Conservation (phyloP, 495 filamentous ascomycete genomes). For the Talaromyces wortmannii region DNA sequence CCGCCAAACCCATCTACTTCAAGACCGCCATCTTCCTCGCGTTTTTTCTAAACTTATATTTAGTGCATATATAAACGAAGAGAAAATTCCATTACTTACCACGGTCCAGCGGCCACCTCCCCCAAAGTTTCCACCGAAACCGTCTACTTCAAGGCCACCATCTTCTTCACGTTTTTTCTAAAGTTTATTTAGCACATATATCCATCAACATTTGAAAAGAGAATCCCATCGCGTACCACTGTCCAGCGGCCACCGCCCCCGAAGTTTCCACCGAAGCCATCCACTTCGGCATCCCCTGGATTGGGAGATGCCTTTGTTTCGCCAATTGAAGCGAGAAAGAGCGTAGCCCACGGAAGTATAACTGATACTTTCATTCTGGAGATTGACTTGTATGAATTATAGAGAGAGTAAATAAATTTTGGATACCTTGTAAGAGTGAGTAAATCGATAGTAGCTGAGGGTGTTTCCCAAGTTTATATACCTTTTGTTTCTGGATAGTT, state of each 20-base stretch:
- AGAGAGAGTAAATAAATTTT: neutral
- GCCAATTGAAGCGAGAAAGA: neutral
- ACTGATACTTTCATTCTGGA: neutral
- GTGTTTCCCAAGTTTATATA: neutral
- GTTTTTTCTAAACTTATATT: neutral
- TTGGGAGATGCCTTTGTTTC: neutral
- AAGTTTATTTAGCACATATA: neutral
- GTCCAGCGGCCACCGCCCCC: neutral
- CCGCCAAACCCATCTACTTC: neutral
- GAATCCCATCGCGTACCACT: neutral
- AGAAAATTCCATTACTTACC: neutral
- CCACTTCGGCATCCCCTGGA: neutral
- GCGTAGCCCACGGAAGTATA: neutral
- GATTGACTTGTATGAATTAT: neutral
- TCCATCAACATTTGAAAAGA: neutral
- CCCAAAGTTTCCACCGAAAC: no score
- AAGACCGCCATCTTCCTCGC: neutral
- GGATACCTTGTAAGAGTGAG: neutral
- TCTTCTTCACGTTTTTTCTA: neutral
- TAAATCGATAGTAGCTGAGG: neutral
- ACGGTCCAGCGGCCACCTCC: neutral
- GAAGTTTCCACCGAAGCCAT: neutral
- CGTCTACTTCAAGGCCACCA: neutral
- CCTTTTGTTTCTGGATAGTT: neutral
- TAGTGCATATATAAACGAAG: neutral